phyloP scores from a whole-genome alignment of 805 yeast genomes.

The Kodamaea leandrae region DNA sequence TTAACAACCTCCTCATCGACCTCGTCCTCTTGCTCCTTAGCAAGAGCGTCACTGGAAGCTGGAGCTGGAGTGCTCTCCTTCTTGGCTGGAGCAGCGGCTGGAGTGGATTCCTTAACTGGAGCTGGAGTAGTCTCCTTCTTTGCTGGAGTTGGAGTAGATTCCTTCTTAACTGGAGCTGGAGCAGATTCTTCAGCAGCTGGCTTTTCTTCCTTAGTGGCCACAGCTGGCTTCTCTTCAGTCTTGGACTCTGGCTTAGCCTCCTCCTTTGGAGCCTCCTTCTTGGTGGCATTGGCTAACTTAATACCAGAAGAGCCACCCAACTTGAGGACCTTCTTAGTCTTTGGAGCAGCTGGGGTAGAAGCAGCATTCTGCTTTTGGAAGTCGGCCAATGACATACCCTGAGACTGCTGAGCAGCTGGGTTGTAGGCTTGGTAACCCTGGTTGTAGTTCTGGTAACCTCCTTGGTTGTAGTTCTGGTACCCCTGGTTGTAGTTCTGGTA shows the following conservation, averaged over 20 bases:
- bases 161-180: slow-evolving; percentile 15
- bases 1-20: slow-evolving; percentile 84
- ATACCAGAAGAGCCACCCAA: slow-evolving; percentile 64
- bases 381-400: slow-evolving; percentile 74
- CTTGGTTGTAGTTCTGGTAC: slow-evolving; percentile 20
- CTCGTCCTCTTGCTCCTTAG: slow-evolving; percentile 72
- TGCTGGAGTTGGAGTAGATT: slow-evolving; percentile 15
- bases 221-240: slow-evolving; percentile 16
- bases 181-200: slow-evolving; percentile 11
- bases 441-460: slow-evolving; percentile 15
- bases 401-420: slow-evolving; percentile 22
- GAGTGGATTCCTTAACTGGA: slow-evolving; percentile 12
- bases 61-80: slow-evolving; percentile 16
- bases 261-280: slow-evolving; percentile 17
- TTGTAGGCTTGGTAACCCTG: slow-evolving; percentile 16
- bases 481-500: slow-evolving; percentile 22
- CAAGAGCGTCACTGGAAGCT: slow-evolving; percentile 43
- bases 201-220: slow-evolving; percentile 16
- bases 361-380: slow-evolving; percentile 61
- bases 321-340: slow-evolving; percentile 67
- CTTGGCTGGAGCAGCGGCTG: slow-evolving; percentile 15
- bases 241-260: slow-evolving; percentile 12
- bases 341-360: slow-evolving; percentile 41
- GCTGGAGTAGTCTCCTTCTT: slow-evolving; percentile 15
- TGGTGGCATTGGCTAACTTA: slow-evolving; percentile 49